Conservation (phyloP, 345 rosid genomes). For the Boechera divaricarpa region DNA sequence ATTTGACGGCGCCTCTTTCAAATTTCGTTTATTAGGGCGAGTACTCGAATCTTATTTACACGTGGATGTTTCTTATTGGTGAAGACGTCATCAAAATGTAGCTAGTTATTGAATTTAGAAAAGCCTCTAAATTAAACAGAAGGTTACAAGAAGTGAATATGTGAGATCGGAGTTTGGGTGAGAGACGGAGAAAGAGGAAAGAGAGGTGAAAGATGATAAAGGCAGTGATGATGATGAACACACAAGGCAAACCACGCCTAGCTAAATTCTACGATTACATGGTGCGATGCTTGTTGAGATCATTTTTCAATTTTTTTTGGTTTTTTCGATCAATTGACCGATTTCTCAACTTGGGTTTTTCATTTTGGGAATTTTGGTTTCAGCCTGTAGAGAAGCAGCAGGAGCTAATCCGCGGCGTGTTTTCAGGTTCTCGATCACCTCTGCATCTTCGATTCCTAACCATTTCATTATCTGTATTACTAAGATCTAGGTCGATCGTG, state of each 20-base stretch:
- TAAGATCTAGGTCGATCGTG: constrained; percentile 16
- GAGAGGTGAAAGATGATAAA: constrained; percentile 60
- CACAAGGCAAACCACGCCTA: constrained; percentile 93
- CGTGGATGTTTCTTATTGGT: constrained; percentile 21
- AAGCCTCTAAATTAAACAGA: constrained; percentile 13
- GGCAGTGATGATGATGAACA: constrained; percentile 87
- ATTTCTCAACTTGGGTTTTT: constrained; percentile 17
- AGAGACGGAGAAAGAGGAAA: background rate
- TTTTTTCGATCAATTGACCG: background rate
- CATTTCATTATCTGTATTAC: background rate
- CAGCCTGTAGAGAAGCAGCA: constrained; percentile 89
- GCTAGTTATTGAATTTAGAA: background rate
- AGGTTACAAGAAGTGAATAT: background rate
- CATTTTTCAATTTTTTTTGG: background rate
- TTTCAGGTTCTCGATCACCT: constrained; percentile 58
- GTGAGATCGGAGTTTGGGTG: constrained; percentile 16
- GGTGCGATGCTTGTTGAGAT: constrained; percentile 46
- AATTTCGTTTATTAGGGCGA: constrained; percentile 14
- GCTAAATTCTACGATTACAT: constrained; percentile 79
- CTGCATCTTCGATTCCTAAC: background rate
- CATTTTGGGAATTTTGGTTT: constrained; percentile 10
- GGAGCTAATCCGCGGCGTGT: constrained; percentile 82
- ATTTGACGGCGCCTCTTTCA: constrained; percentile 12
- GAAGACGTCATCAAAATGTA: background rate
- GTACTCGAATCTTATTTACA: background rate